phyloP scores from a whole-genome alignment of 192 early-diverging fungal species.

The Coemansia sp. region DNA sequence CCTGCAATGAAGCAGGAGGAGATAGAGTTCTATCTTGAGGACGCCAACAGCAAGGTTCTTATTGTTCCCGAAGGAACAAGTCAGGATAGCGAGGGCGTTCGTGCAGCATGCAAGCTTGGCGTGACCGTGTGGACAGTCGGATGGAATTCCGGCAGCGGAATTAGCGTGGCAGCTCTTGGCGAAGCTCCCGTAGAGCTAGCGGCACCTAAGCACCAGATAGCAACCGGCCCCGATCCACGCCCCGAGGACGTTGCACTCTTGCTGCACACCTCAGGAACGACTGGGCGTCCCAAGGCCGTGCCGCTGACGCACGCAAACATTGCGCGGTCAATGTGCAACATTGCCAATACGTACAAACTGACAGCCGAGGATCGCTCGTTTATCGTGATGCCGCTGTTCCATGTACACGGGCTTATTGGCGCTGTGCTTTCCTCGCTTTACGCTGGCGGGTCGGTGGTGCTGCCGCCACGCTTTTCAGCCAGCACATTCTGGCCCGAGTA shows the following conservation, averaged over 20 bases:
- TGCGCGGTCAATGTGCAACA: conserved; percentile 72
- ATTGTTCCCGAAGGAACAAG: conserved; percentile 62
- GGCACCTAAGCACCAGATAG: conserved; percentile 10
- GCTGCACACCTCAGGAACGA: conserved; percentile 82
- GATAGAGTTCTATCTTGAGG: conserved; percentile 74
- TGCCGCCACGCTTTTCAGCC: conserved; percentile 74
- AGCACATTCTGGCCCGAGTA: conserved; percentile 77
- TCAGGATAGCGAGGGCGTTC: conserved; percentile 57
- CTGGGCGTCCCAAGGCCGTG: conserved; percentile 76
- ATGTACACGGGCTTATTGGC: conserved; percentile 83
- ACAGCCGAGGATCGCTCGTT: conserved; percentile 61
- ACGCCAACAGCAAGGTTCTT: conserved; percentile 62
- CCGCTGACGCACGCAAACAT: conserved; percentile 81
- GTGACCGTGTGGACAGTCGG: conserved; percentile 61
- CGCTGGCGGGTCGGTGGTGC: conserved; percentile 66
- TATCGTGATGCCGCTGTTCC: conserved; percentile 85
- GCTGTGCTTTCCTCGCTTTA: conserved; percentile 69
- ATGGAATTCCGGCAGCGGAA: conserved; percentile 43
- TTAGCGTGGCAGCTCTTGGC: conserved; percentile 29
- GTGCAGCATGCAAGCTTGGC: conserved; percentile 56
- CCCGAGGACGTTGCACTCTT: conserved; percentile 68
- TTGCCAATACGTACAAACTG: conserved; percentile 67
- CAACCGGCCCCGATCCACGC: conserved; percentile 19
- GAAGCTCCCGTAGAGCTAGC: conserved; percentile 20
- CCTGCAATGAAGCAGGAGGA: conserved; percentile 67